Evolutionary conservation across 192 early-diverging fungal genomes (phyloP), one percentile per base, ranked within the genome.

Genomic region (Geosiphon pyriformis): DNA sequence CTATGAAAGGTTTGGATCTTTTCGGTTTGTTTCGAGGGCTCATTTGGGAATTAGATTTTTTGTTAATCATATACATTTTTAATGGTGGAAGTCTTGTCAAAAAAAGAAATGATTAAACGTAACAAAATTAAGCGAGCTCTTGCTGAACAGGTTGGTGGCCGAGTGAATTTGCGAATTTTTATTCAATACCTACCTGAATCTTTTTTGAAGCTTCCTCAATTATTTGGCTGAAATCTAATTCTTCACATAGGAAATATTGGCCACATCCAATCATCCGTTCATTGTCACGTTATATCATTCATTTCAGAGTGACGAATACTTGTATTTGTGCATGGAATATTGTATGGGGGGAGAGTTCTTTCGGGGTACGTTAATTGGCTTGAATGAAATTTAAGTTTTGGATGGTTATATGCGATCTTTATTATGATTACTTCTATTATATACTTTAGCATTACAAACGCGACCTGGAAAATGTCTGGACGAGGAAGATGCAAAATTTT

Each of bases 91-190:
- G 83, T 85, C 29, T 58, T 81, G 59, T 90, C 89, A 26, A 99
- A 99, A 80, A 78, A 83, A 55, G 97, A 97, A 74, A 99, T 99
- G 95, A 88, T 99, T 61, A 94, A 92, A 65, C 87, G 95, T 37
- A 95, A 98, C 79, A 99, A 99, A 80, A 91, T 99, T 72, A 96
- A 97, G 70, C 86, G 96, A 26, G 95, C 96, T 29, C 80, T 99
- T 52, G 93, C 96, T 4, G 96, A 98, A 74, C 96, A 99, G 72
- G 94, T 93, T 70, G 94, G 94, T 71, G n/a, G n/a, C n/a, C n/a
- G n/a, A n/a, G n/a, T n/a, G n/a, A n/a, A n/a, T n/a, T n/a, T n/a
- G n/a, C n/a, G n/a, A n/a, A n/a, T n/a, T n/a, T n/a, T n/a, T n/a
- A n/a, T n/a, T n/a, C n/a, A n/a, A n/a, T n/a, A n/a, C n/a, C 72